phyloP scores from a whole-genome alignment of 2,329 filamentous ascomycete species.

The Aspergillus quadricinctus region DNA sequence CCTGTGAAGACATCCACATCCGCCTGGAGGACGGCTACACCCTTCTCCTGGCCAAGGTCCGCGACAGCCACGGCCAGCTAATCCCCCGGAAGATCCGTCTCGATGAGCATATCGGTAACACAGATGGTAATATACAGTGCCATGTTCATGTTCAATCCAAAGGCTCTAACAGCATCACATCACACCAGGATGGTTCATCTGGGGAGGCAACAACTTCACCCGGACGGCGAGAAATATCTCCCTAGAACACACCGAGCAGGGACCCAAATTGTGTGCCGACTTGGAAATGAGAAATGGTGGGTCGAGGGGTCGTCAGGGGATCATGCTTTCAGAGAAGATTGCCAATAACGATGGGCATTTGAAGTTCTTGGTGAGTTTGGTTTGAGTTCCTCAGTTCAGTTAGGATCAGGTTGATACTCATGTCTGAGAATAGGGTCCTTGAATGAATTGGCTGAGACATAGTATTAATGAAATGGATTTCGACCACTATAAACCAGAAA shows the following conservation, averaged over 20 bases:
- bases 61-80: constrained; percentile 5
- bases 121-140: no score
- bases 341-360: constrained; percentile 13
- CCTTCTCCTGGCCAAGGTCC: constrained; percentile 7
- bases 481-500: no score
- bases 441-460: background rate
- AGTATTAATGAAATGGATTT: no score
- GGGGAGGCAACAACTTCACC: constrained; percentile 18
- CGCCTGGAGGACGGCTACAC: constrained; percentile 7
- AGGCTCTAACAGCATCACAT: background rate
- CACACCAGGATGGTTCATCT: constrained; percentile 20
- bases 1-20: constrained; percentile 10
- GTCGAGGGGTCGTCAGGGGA: constrained; percentile 12
- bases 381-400: background rate
- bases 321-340: constrained; percentile 16
- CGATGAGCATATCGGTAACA: constrained; percentile 16
- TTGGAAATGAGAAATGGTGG: constrained; percentile 9
- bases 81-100: constrained; percentile 8
- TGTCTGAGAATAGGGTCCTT: background rate
- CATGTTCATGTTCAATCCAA: background rate
- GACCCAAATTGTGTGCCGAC: constrained; percentile 17
- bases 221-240: constrained; percentile 10
- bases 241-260: constrained; percentile 9
- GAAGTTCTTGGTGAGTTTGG: constrained; percentile 11
- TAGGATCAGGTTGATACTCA: background rate